These are phyloP conservation scores for Kockovaella imperatae DNA, from an alignment of 768 basidiomycete species.

Conservation along the genomic window DNA sequence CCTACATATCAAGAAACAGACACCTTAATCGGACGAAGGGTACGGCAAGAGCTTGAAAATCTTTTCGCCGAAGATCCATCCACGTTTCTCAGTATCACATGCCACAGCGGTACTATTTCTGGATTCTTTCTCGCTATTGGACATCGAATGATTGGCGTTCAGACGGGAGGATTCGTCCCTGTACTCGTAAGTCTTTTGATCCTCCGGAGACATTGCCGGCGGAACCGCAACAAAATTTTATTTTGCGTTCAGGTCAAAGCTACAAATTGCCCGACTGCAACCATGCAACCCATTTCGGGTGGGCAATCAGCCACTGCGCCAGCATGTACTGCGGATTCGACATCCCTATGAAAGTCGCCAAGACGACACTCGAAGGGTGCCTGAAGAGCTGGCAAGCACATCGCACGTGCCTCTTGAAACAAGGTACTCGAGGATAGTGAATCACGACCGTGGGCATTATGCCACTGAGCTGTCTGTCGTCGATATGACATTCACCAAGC, in stretches of 20 bases:
- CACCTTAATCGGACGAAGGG: constrained; percentile 14
- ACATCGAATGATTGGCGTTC: constrained; percentile 19
- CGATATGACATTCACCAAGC: too few relatives aligned
- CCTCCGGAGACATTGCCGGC: neutral
- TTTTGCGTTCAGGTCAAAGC: constrained; percentile 15
- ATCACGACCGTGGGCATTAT: too few relatives aligned
- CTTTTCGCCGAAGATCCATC: constrained; percentile 26
- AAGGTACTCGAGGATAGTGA: too few relatives aligned
- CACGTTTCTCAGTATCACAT: constrained; percentile 32
- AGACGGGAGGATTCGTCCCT: constrained; percentile 32
- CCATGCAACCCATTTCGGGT: constrained; percentile 9
- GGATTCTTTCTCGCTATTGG: constrained; percentile 22
- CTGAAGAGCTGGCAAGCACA: too few relatives aligned
- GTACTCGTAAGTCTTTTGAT: constrained; percentile 17
- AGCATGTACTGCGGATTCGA: constrained; percentile 2
- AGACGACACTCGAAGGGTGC: too few relatives aligned
- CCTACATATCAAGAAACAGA: constrained; percentile 15
- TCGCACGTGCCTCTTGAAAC: too few relatives aligned
- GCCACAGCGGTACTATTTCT: constrained; percentile 30
- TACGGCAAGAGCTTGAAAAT: constrained; percentile 16
- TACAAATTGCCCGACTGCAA: constrained; percentile 3
- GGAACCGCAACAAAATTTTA: neutral
- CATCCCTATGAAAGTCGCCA: too few relatives aligned
- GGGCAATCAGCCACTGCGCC: constrained; percentile 3
- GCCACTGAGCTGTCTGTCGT: too few relatives aligned